Conservation (phyloP, 2,329 filamentous ascomycete genomes). For the Didymella lethalis region DNA sequence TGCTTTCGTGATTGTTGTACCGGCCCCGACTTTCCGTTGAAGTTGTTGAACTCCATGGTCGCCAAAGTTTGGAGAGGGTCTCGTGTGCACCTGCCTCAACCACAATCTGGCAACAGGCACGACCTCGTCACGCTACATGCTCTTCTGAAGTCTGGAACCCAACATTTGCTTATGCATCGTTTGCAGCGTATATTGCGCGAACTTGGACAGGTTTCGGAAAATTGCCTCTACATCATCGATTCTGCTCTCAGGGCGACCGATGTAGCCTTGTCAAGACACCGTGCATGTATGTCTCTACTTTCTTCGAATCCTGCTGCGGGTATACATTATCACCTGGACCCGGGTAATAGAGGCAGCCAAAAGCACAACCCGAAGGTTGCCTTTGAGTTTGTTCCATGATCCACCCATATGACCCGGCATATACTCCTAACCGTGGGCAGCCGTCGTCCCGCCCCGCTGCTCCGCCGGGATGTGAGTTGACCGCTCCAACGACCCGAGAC, state of each 20-base stretch:
- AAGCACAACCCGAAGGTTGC: not conserved
- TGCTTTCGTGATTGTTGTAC: not conserved
- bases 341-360: not conserved
- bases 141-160: not conserved
- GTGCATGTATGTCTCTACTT: not conserved
- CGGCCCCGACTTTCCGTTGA: not conserved
- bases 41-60: not conserved
- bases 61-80: not conserved
- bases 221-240: not conserved
- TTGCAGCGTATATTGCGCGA: not conserved
- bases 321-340: not conserved
- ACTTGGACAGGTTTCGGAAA: not conserved
- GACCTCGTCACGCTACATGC: not conserved
- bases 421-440: not conserved
- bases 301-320: not conserved
- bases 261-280: not conserved
- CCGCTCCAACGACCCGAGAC: not conserved
- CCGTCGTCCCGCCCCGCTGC: not conserved
- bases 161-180: not conserved
- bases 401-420: not conserved
- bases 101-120: not conserved
- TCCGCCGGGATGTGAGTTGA: not conserved
- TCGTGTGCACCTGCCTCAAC: not conserved
- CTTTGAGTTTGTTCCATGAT: not conserved
- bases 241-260: not conserved